phyloP scores from a whole-genome alignment of 257 asterid genomes.

The Scutellaria minor region DNA sequence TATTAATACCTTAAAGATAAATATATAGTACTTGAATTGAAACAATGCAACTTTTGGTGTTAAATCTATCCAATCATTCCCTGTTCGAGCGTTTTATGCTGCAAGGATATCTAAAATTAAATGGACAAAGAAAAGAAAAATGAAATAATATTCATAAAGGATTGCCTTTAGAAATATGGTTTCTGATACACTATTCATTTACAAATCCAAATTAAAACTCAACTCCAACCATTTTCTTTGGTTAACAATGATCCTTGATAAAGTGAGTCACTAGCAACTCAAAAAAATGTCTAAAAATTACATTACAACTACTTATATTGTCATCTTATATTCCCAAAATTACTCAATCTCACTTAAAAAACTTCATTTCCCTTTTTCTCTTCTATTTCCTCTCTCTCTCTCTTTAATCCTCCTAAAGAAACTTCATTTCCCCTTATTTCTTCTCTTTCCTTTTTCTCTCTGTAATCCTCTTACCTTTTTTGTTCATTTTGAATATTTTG shows the following conservation, averaged over 20 bases:
- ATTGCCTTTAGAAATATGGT: constrained; percentile 10
- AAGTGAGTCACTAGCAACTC: constrained; percentile 5
- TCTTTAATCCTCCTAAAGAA: too few relatives aligned
- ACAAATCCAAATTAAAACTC: constrained; percentile 17
- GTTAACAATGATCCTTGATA: constrained; percentile 8
- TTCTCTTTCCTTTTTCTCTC: too few relatives aligned
- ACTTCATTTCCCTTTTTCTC: too few relatives aligned
- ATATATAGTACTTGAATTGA: not conserved
- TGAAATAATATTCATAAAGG: constrained; percentile 11
- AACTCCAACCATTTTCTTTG: not conserved
- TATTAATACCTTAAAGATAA: too few relatives aligned
- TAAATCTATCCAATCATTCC: too few relatives aligned
- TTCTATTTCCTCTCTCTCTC: too few relatives aligned
- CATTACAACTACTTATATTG: not conserved
- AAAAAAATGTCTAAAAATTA: constrained; percentile 29
- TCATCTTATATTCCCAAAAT: too few relatives aligned
- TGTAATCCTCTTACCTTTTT: too few relatives aligned
- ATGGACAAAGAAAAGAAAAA: not conserved
- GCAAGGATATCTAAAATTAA: not conserved
- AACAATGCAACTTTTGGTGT: not conserved
- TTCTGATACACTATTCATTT: constrained; percentile 29
- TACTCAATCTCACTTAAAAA: too few relatives aligned
- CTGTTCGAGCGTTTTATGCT: too few relatives aligned
- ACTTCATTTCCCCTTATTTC: too few relatives aligned
- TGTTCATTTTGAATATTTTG: too few relatives aligned